Evolutionary conservation across 1,284 basidiomycete genomes (phyloP).

Genomic region (Athelia sp.): DNA sequence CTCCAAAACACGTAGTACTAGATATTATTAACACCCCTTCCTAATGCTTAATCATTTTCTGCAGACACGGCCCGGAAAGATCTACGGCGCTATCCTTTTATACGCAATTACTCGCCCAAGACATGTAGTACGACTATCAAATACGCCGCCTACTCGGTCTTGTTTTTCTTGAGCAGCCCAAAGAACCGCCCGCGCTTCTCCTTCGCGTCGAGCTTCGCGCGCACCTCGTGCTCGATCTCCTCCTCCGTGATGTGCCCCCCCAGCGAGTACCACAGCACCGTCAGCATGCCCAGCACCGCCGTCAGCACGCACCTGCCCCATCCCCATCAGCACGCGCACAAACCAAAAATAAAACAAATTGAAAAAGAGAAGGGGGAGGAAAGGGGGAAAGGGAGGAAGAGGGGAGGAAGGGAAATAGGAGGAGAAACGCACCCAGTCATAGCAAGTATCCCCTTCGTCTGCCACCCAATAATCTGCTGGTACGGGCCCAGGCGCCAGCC

Average conservation of each 20-base stretch:
- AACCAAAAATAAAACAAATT: too few species aligned
- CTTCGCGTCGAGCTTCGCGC: constrained; percentile 51
- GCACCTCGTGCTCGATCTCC: constrained; percentile 72
- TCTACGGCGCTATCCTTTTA: too few species aligned
- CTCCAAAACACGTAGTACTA: too few species aligned
- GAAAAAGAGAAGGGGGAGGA: too few species aligned
- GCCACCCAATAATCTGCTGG: constrained; percentile 61
- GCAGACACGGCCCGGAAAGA: too few species aligned
- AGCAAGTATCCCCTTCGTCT: constrained; percentile 74
- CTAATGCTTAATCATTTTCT: too few species aligned
- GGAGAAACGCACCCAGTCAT: constrained; percentile 62
- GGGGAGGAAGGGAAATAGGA: too few species aligned
- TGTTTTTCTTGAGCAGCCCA: constrained; percentile 15
- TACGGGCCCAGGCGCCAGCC: constrained; percentile 66
- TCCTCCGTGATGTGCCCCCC: constrained; percentile 66
- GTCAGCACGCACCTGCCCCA: constrained; percentile 67
- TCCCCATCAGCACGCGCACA: background rate
- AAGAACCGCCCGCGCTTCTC: constrained; percentile 32
- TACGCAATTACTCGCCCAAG: too few species aligned
- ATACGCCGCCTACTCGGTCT: too few species aligned
- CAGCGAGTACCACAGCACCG: constrained; percentile 79
- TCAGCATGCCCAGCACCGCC: constrained; percentile 75
- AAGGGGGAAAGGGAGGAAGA: too few species aligned
- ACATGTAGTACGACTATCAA: too few species aligned
- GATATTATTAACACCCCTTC: too few species aligned